phyloP scores from a whole-genome alignment of 2,329 filamentous ascomycete species.

The Fusarium transvaalense region DNA sequence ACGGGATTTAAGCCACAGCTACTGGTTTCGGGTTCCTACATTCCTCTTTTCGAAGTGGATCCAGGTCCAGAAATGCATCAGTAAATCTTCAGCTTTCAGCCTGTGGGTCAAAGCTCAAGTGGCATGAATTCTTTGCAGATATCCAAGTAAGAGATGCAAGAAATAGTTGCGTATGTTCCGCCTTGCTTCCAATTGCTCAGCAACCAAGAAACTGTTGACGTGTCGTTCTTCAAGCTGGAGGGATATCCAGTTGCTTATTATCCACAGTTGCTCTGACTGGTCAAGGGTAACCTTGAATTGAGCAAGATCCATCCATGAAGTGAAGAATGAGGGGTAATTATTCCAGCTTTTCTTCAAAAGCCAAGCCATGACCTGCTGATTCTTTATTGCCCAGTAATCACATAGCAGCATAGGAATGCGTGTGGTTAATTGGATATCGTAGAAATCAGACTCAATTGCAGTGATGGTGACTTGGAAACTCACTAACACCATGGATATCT shows the following conservation, averaged over 20 bases:
- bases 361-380: no score
- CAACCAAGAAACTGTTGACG: constrained; percentile 23
- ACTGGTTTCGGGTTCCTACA: constrained; percentile 16
- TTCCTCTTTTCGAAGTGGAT: constrained; percentile 10
- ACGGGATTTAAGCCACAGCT: constrained; percentile 18
- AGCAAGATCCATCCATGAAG: no score
- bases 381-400: no score
- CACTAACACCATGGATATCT: no score
- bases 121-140: constrained; percentile 3
- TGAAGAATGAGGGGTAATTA: no score
- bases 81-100: constrained; percentile 6
- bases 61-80: background rate
- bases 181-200: constrained; percentile 16
- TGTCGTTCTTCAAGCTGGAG: constrained; percentile 11
- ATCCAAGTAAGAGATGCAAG: background rate
- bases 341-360: no score
- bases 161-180: background rate
- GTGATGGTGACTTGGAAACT: no score
- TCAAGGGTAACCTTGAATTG: no score
- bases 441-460: no score
- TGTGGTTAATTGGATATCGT: no score
- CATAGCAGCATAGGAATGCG: no score
- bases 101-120: constrained; percentile 4
- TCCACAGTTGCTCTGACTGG: no score
- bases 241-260: background rate